Percentiles rank a stretch among this genome's conserved stretches.
Conservation (phyloP, 192 early-diverging fungal genomes). For the Coemansia sp. region DNA sequence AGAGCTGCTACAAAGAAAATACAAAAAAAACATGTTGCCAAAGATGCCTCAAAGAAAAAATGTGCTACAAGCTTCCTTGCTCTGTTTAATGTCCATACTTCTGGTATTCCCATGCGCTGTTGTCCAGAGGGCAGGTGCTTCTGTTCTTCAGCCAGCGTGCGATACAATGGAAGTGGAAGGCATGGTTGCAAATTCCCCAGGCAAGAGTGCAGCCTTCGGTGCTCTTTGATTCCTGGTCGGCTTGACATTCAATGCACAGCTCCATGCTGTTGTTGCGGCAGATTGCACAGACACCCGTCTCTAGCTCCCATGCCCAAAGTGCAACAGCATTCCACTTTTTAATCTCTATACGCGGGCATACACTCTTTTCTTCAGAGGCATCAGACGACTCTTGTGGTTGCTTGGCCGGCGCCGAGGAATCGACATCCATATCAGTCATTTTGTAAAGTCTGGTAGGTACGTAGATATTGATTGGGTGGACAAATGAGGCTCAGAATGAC, state of each 20-base stretch:
- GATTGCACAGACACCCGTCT: conserved; percentile 97
- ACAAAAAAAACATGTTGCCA: not conserved
- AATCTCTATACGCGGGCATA: conserved; percentile 86
- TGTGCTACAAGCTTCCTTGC: not conserved
- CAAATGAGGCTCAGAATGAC: too few relatives aligned
- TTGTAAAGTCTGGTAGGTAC: not conserved
- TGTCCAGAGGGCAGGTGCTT: conserved; percentile 96
- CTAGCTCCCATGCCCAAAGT: conserved; percentile 99
- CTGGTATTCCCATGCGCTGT: conserved; percentile 97
- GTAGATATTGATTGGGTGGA: not conserved
- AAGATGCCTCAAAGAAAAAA: not conserved
- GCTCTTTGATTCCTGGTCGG: conserved; percentile 91
- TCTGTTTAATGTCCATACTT: conserved; percentile 62
- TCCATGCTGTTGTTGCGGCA: conserved; percentile 99
- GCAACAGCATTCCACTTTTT: conserved; percentile 99
- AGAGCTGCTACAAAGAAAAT: too few relatives aligned
- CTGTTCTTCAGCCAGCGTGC: conserved; percentile 96
- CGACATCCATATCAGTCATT: conserved; percentile 34
- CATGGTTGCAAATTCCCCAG: conserved; percentile 98
- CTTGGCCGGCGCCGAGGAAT: conserved; percentile 14
- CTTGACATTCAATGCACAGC: conserved; percentile 97
- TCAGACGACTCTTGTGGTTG: conserved; percentile 3
- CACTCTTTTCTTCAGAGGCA: conserved; percentile 8
- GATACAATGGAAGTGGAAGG: conserved; percentile 99
- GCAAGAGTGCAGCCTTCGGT: conserved; percentile 94